Evolutionary conservation across 306 rosid genomes (phyloP), one percentile per base, ranked within the genome.

Genomic region (Herpetospermum pedunculosum): DNA sequence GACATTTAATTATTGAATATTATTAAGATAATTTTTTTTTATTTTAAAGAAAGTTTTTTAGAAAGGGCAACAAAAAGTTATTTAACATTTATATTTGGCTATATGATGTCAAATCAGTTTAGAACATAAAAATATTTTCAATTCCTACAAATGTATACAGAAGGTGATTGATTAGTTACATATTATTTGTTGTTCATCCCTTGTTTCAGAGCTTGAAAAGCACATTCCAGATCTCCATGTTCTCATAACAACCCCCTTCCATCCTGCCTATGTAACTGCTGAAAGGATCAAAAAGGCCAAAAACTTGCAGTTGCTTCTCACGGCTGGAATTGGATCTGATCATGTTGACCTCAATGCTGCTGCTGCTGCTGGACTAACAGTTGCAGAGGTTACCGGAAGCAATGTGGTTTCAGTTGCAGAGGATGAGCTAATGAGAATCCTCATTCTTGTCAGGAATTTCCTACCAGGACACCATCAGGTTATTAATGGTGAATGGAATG

Each of bases 321-420:
- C 98, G 4, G 98, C 98, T 25, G 98, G 97, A 41, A 84, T 94
- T 43, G 98, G 98, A 0, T 94, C 98, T 18, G 98, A 91, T 67
- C 98, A 94, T 73, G 73, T 94, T 55, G 98, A 94, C 80, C 92
- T 94, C 40, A 84, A 83, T 9, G 98, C 98, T 6, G 98, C 98
- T 2, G 97, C 98, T 0, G 90, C 97, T 1, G 96, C 98, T 48
- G 97, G 97, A 65, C 70, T 94, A 58, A 94, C 98, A 0, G 98
- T 94, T 41, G 98, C 98, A 2, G 98, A 94, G 86, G 90, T 94
- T 82, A 94, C 98, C 0, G 98, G 98, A 81, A 91, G 97, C 79
- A 94, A 94, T 53, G 82, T 76, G 21, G 98, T 94, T 19, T 94
- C 98, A 0, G 98, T 94, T 49, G 98, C 98, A 0, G 98, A 94